These are phyloP conservation scores for Mallotus japonicus DNA, from an alignment of 441 rosid genomes.

Conservation along the genomic window DNA sequence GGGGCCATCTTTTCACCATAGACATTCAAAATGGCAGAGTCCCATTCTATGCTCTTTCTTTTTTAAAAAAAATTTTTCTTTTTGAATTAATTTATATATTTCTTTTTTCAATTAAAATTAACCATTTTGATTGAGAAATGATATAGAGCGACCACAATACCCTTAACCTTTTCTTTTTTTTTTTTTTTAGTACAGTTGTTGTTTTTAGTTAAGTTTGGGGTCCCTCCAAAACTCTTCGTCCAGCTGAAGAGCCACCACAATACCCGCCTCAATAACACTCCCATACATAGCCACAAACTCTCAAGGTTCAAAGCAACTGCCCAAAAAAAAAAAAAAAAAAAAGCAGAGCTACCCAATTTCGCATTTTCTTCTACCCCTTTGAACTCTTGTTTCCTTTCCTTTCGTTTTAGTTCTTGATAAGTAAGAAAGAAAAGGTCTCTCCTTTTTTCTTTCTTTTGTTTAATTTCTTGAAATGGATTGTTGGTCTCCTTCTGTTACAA, in stretches of 20 bases:
- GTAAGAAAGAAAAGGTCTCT: no score
- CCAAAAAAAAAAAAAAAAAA: background rate
- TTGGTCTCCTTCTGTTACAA: conserved; percentile 51
- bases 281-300: conserved; percentile 18
- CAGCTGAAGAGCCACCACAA: conserved; percentile 40
- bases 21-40: conserved; percentile 12
- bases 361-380: background rate
- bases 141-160: no score
- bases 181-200: background rate
- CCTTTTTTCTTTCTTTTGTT: background rate
- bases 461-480: conserved; percentile 45
- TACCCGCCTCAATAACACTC: conserved; percentile 22
- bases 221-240: conserved; percentile 48
- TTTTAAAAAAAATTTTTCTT: background rate
- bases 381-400: background rate
- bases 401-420: background rate
- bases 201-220: conserved; percentile 18
- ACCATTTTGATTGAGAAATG: background rate
- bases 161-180: no score
- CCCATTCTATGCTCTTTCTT: conserved; percentile 9
- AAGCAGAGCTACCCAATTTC: background rate
- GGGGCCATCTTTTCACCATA: conserved; percentile 9
- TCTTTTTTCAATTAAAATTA: background rate
- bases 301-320: conserved; percentile 17
- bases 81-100: no score